Evolutionary conservation across 2,329 filamentous ascomycete species (phyloP).

Genomic region (Botrytis medusae): DNA sequence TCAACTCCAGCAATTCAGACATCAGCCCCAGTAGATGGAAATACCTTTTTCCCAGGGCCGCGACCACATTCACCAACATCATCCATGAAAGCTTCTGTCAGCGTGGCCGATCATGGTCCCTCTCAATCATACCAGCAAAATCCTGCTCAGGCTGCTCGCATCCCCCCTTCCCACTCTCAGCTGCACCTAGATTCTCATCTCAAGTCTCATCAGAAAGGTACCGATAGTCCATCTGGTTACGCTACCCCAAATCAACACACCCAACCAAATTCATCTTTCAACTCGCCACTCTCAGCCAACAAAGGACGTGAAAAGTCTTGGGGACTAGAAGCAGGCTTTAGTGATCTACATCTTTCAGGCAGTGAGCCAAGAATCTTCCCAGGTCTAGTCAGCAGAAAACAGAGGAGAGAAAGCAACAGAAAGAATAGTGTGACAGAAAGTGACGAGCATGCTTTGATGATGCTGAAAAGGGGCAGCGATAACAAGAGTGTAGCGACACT

Average conservation of each 20-base stretch:
- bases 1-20: conserved; percentile 24
- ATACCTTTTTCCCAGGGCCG: conserved; percentile 32
- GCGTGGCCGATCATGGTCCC: conserved; percentile 16
- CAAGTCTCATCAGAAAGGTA: conserved; percentile 22
- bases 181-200: conserved; percentile 28
- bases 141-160: conserved; percentile 39
- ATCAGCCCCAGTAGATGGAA: conserved; percentile 34
- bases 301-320: conserved; percentile 42
- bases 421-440: conserved; percentile 35
- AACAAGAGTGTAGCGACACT: background rate
- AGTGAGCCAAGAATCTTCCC: conserved; percentile 71
- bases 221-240: conserved; percentile 23
- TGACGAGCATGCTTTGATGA: conserved; percentile 28
- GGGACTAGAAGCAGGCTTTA: conserved; percentile 41
- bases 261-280: conserved; percentile 17
- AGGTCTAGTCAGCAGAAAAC: conserved; percentile 57
- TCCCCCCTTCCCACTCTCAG: conserved; percentile 34
- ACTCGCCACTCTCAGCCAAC: conserved; percentile 29
- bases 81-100: conserved; percentile 37
- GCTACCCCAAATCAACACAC: conserved; percentile 24
- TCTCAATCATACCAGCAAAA: conserved; percentile 36
- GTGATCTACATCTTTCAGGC: conserved; percentile 52
- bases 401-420: conserved; percentile 34
- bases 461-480: conserved; percentile 1
- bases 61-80: conserved; percentile 38